A percentile compares a stretch with the other conserved stretches of the same genome.
phyloP scores from a whole-genome alignment of 805 yeast genomes.

The Priceomyces medius region DNA sequence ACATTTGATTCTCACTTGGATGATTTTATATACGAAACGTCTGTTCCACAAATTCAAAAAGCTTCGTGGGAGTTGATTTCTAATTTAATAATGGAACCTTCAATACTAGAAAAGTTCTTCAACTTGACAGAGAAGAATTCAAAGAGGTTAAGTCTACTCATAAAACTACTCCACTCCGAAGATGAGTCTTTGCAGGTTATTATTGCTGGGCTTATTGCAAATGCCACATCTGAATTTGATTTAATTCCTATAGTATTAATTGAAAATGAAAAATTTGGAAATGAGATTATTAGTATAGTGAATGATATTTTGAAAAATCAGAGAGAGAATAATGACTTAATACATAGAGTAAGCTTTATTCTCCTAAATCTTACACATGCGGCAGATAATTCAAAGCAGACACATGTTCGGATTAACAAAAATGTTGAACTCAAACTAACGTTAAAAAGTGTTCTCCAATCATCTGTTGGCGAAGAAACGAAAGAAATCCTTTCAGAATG shows the following conservation, averaged over 20 bases:
- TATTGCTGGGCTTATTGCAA: conserved; percentile 39
- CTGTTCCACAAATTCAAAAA: conserved; percentile 47
- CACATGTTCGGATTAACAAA: conserved; percentile 2
- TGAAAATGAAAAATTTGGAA: conserved; percentile 11
- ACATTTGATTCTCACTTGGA: conserved; percentile 45
- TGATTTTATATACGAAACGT: conserved; percentile 38
- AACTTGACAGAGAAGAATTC: conserved; percentile 40
- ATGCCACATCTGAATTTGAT: conserved; percentile 39
- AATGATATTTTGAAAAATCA: conserved; percentile 25
- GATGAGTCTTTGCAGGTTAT: conserved; percentile 28
- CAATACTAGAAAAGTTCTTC: conserved; percentile 55
- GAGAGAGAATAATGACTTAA: conserved; percentile 20
- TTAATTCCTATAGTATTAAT: conserved; percentile 31
- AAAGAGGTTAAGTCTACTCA: conserved; percentile 27
- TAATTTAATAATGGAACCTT: conserved; percentile 49
- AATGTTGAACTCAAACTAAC: conserved; percentile 10
- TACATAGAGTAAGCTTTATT: conserved; percentile 26
- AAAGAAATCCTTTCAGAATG: conserved; percentile 16
- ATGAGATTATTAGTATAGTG: conserved; percentile 19
- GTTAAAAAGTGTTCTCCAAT: conserved; percentile 5
- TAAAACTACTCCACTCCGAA: conserved; percentile 35
- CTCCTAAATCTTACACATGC: conserved; percentile 20
- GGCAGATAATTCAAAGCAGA: conserved; percentile 8
- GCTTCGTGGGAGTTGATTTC: conserved; percentile 64
- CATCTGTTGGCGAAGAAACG: conserved; percentile 10